Evolutionary conservation across 2,329 filamentous ascomycete species (phyloP), one percentile per base, ranked within the genome.

Genomic region (Penicillium sp.): DNA sequence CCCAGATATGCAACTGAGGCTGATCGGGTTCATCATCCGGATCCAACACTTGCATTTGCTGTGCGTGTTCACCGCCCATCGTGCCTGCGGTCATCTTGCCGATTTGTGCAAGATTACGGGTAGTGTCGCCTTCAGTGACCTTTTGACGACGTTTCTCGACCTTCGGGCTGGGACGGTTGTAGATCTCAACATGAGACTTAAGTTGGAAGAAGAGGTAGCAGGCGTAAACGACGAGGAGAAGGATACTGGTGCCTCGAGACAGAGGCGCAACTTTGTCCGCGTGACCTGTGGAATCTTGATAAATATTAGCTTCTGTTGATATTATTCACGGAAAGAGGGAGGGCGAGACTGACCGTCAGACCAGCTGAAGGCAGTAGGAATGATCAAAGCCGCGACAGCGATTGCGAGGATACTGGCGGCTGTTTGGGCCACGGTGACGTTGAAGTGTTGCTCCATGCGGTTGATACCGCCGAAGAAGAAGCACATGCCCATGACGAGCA

Each of bases 201-300:
- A 98, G 86, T 75, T 97, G 93, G 80, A 97, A 97, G 74, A 90
- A 83, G 2, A 98, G 86, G 69, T 96, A 97, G 55, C 85, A 89
- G 49, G 76, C 86, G 73, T 97, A 98, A 10, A 96, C 89, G 47
- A 96, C 71, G 1, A 98, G 82, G 5, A 97, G 82, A 60, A 97
- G 92, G 59, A 97, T 84, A 13, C 90, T 85, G 3, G 84, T 82
- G 43, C 75, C 74, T 68, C 72, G 67, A 6, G 72, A 75, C n/a
- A 75, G 57, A 3, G 65, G 63, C 1, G 69, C 69, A 27, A 56
- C 60, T 21, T 61, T 54, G 9, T 62, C 60, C 7, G 43, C 43
- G 16, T 37, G 44, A 10, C 52, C 49, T 58, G 22, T 41, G n/a
- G 35, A n/a, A 29, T n/a, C 22, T 21, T 43, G 8, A 37, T 22